phyloP scores from a whole-genome alignment of 2,329 filamentous ascomycete genomes.

The Penicillium vulpinum region DNA sequence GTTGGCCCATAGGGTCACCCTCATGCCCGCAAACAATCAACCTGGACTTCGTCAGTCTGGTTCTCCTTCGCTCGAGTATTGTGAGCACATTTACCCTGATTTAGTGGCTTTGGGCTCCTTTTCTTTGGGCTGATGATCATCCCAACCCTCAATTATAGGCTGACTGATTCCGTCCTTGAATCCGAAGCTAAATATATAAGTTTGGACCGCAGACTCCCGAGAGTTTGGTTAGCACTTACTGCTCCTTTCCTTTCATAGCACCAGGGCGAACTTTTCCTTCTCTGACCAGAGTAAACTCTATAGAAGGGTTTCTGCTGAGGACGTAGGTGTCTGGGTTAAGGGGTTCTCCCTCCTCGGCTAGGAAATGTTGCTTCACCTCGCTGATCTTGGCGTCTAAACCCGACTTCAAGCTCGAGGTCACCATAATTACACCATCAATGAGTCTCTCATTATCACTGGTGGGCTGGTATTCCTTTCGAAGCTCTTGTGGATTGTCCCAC shows the following conservation, averaged over 20 bases:
- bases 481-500: conserved; percentile 12
- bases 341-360: not conserved
- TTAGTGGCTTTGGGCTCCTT: conserved; percentile 11
- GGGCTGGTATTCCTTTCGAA: conserved; percentile 2
- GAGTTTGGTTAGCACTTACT: conserved; percentile 13
- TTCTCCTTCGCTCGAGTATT: conserved; percentile 14
- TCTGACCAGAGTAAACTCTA: not conserved
- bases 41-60: conserved; percentile 24
- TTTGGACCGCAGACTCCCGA: not conserved
- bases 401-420: conserved; percentile 1
- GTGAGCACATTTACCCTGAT: conserved; percentile 25
- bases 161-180: conserved; percentile 48
- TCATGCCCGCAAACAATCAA: conserved; percentile 41
- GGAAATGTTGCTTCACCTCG: conserved; percentile 4
- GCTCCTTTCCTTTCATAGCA: conserved; percentile 12
- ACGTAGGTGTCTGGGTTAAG: conserved; percentile 2
- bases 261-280: conserved; percentile 4
- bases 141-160: conserved; percentile 40
- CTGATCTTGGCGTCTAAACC: not conserved
- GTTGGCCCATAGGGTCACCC: conserved; percentile 35
- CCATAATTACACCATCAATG: conserved; percentile 7
- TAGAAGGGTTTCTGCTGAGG: not conserved
- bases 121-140: conserved; percentile 7
- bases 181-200: conserved; percentile 38
- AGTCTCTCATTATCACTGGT: not conserved